A percentile compares a stretch with the other conserved stretches of the same genome.
These are phyloP conservation scores for Artomyces pyxidatus DNA, from an alignment of 768 basidiomycete species.

Conservation along the genomic window DNA sequence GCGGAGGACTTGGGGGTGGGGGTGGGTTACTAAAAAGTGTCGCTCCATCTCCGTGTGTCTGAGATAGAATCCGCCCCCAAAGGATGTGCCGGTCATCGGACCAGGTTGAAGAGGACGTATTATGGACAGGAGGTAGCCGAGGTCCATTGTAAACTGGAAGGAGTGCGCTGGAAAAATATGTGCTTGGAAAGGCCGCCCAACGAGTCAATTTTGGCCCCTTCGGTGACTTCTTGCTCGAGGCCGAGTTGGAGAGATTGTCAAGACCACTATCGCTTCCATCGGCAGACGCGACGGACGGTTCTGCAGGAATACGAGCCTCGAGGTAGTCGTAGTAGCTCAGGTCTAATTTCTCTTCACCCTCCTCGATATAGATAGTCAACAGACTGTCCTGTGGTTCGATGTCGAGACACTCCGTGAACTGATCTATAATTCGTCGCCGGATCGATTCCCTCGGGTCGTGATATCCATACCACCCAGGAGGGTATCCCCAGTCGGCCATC, in stretches of 20 bases:
- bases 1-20: not conserved
- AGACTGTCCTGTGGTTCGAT: slow-evolving; percentile 4
- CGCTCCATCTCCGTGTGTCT: not conserved
- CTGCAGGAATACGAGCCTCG: not conserved
- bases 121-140: not conserved
- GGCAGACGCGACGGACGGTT: not conserved
- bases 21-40: not conserved
- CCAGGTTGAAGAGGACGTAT: not conserved
- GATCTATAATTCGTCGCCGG: slow-evolving; percentile 22
- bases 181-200: not conserved
- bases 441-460: slow-evolving; percentile 23
- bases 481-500: slow-evolving; percentile 14
- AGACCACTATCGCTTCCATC: not conserved
- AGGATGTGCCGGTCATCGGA: not conserved
- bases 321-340: not conserved
- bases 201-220: not conserved
- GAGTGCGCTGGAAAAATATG: slow-evolving; percentile 1
- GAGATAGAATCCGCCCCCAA: not conserved
- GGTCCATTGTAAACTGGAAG: not conserved
- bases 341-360: slow-evolving; percentile 1
- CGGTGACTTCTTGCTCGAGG: not conserved
- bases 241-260: not conserved
- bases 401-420: slow-evolving; percentile 17
- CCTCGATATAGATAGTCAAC: slow-evolving; percentile 11
- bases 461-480: slow-evolving; percentile 6